phyloP scores from a whole-genome alignment of 139 green algal species.

The Picochlorum sp. region DNA sequence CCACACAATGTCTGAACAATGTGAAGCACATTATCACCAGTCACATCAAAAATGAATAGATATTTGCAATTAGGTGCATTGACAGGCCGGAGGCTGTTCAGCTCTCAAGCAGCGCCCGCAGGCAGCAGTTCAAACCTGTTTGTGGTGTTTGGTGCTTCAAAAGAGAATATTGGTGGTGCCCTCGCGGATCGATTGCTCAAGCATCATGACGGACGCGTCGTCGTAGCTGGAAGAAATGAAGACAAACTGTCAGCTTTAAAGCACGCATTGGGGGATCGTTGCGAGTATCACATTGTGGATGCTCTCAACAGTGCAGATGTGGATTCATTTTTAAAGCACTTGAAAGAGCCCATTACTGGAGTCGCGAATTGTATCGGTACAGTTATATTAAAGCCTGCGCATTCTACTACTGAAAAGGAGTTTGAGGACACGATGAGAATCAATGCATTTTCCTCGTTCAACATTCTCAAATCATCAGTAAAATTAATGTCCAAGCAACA shows the following conservation, averaged over 20 bases:
- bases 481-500: constrained; percentile 53
- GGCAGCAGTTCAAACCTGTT: too few relatives aligned
- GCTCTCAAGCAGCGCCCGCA: too few relatives aligned
- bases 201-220: constrained; percentile 27
- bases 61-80: too few relatives aligned
- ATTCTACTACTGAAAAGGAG: constrained; percentile 55
- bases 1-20: too few relatives aligned
- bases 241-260: constrained; percentile 38
- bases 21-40: too few relatives aligned
- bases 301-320: constrained; percentile 22
- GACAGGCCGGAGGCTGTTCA: too few relatives aligned
- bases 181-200: too few relatives aligned
- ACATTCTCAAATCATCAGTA: constrained; percentile 51
- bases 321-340: constrained; percentile 30
- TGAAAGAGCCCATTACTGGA: constrained; percentile 44
- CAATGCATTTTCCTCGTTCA: constrained; percentile 68
- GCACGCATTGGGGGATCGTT: constrained; percentile 9
- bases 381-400: constrained; percentile 65
- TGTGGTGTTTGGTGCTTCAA: too few relatives aligned
- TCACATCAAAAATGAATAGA: too few relatives aligned
- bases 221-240: constrained; percentile 41
- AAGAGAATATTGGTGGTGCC: too few relatives aligned
- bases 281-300: constrained; percentile 5
- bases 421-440: constrained; percentile 38
- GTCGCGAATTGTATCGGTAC: constrained; percentile 71